A percentile compares a stretch with the other conserved stretches of the same genome.
These are phyloP conservation scores for Rhodotorula diobovata DNA, from an alignment of 768 basidiomycete species.

Conservation along the genomic window DNA sequence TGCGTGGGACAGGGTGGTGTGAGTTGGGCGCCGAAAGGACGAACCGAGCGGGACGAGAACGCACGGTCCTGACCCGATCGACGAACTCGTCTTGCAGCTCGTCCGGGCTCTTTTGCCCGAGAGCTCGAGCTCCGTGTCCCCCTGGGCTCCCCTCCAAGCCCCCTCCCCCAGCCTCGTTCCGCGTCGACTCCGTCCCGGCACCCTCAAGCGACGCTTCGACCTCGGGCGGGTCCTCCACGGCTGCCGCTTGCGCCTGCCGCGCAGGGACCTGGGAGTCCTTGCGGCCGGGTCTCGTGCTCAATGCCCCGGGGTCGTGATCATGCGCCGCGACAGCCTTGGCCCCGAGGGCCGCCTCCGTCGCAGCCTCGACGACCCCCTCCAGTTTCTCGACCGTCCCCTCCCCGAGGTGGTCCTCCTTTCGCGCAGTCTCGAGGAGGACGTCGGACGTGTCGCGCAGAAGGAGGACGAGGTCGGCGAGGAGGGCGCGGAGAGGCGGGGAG, in stretches of 20 bases:
- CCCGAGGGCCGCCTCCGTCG: background rate
- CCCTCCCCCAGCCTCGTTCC: background rate
- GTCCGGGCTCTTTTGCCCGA: constrained; percentile 1
- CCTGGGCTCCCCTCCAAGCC: background rate
- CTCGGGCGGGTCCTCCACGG: background rate
- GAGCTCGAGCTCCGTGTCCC: background rate
- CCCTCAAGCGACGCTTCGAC: background rate
- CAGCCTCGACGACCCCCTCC: constrained; percentile 1
- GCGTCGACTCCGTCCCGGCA: too few species aligned
- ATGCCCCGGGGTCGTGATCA: background rate
- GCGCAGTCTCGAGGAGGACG: constrained; percentile 1
- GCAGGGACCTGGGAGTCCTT: too few species aligned
- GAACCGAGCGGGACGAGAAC: background rate
- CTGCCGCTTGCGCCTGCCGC: background rate
- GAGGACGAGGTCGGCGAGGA: constrained; percentile 26
- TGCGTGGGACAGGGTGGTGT: background rate
- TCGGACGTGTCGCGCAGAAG: constrained; percentile 12
- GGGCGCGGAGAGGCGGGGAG: constrained; percentile 14
- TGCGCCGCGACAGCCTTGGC: background rate
- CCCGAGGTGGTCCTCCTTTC: background rate
- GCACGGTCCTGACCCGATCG: constrained; percentile 25
- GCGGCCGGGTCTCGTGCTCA: background rate
- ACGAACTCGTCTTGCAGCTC: constrained; percentile 26
- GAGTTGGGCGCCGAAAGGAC: background rate
- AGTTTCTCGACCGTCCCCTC: background rate